Base-by-base conservation (phyloP, 768 basidiomycete genomes). In the Panaeolus cyanescens region DNA sequence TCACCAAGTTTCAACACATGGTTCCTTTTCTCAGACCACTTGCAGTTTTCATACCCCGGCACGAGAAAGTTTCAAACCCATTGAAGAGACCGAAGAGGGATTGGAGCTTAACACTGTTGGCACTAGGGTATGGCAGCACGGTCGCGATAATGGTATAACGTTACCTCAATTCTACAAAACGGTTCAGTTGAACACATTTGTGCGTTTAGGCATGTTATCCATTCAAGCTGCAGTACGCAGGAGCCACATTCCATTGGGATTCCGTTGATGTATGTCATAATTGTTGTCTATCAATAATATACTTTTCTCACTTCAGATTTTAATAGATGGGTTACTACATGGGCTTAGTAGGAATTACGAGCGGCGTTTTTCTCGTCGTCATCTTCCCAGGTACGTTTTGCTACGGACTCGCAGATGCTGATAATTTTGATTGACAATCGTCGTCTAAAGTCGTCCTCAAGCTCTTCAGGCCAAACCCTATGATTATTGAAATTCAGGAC, bases 1-100 rank as follows among this genome's bases (percentile, higher is more conserved):
- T 79, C 2, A 72, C 76, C 58, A 78, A 77, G 63, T 72, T 83
- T 15, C 80, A 78, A 66, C 74, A 77, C 31, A 50, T 84, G n/a
- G 83, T 90, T 45, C 72, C 79, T 9, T 92, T 92, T 74, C 77
- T 96, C 55, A 83, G 80, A 54, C 94, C 94, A 7, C 80, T 98
- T 60, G 75, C 81, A 12, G 78, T 92, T 7, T 85, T 94, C 58
- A 63, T 81, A 5, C 91, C 91, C 0, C 63, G 67, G 2, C 65
- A 62, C 8, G 67, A 65, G 60, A 72, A 65, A 59, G 67, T 56
- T 25, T 56, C 30, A 58, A 76, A 80, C 32, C 22, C 45, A 0
- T 69, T 81, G 42, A 83, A 80, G 67, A 66, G 58, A 55, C 68
- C 60, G 33, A 74, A 68, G 60, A 79, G 77, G 59, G 88, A 93